Base-by-base conservation (phyloP, 768 basidiomycete genomes). In the Termitomyces sp. region DNA sequence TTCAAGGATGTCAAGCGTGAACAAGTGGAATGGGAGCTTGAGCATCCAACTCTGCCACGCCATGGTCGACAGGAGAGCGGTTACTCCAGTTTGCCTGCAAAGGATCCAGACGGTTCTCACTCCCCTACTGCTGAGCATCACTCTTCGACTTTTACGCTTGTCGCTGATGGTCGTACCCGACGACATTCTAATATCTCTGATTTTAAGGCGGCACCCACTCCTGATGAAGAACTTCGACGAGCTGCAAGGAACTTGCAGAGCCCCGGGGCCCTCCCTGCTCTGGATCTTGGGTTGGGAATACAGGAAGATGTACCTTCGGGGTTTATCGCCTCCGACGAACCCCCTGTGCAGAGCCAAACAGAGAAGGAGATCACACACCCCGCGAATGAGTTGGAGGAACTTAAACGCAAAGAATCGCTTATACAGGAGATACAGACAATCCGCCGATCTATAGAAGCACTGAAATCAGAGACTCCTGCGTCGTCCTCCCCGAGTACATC, bases 11-110 rank as follows among this genome's bases (percentile, higher is more conserved):
- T 92, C 41, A 74, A 81, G 26, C 74, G 75, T 43, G 93, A 97
- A 66, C 83, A 86, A 51, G 80, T 80, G 38, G 83, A 87, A 55
- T 98, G 95, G 95, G 93, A 96, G 66, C 84, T 78, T 61, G 85
- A 90, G 46, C 92, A 97, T 65, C 87, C 88, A 5, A 74, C 79
- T 41, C 71, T 83, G 54, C 64, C 70, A 55, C 83, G 77, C 63
- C 82, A 89, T 67, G 82, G 74, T 35, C 77, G 89, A 15, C 71
- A 80, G 34, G 80, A 82, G 52, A 90, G 87, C 61, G 79, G 77
- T 35, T 70, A 81, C 45, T 89, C 89, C 19, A 79, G 74, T 54
- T 74, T 77, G 32, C 85, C 85, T 35, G 71, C 88, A 73, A 88
- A 85, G 65, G 85, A 84, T 45, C 74, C 76, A 38, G 80, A 81